Evolutionary conservation across 768 basidiomycete genomes (phyloP).

Genomic region (Auricularia sp.): DNA sequence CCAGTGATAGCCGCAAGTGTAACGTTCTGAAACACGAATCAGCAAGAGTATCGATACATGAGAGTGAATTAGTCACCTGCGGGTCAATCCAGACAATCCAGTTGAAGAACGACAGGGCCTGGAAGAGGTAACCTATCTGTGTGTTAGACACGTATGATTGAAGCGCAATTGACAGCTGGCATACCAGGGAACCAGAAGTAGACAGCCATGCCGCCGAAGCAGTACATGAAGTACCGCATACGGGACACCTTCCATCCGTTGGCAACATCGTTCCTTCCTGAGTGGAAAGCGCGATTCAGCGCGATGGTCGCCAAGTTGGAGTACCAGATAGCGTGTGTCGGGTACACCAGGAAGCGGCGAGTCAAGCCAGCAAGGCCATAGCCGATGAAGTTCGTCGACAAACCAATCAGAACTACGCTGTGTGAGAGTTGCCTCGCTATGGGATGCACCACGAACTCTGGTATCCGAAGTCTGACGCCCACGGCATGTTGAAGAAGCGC

Average conservation of each 20-base stretch:
- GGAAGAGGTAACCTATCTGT: conserved; percentile 12
- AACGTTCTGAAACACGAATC: conserved; percentile 31
- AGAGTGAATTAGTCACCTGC: conserved; percentile 20
- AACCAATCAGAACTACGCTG: conserved; percentile 1
- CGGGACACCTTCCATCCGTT: conserved; percentile 14
- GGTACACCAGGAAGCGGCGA: conserved; percentile 17
- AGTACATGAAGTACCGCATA: conserved; percentile 12
- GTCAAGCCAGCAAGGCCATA: conserved; percentile 15
- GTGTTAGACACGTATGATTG: no score
- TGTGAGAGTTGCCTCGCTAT: conserved; percentile 4
- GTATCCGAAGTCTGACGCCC: conserved; percentile 16
- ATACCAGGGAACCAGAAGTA: conserved; percentile 23
- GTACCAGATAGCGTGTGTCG: conserved; percentile 18
- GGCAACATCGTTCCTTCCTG: conserved; percentile 13
- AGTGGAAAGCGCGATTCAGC: conserved; percentile 15
- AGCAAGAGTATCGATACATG: conserved; percentile 23
- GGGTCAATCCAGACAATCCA: conserved; percentile 16
- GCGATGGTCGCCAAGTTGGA: conserved; percentile 20
- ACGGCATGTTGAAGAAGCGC: conserved; percentile 20
- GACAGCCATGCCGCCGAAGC: conserved; percentile 12
- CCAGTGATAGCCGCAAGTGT: conserved; percentile 13
- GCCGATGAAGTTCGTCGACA: conserved; percentile 16
- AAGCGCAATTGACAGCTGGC: no score
- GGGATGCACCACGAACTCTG: conserved; percentile 8
- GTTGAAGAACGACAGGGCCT: conserved; percentile 12